Evolutionary conservation across 495 filamentous ascomycete species (phyloP), one percentile per base, ranked within the genome.

Genomic region (Alectoria sarmentosa): DNA sequence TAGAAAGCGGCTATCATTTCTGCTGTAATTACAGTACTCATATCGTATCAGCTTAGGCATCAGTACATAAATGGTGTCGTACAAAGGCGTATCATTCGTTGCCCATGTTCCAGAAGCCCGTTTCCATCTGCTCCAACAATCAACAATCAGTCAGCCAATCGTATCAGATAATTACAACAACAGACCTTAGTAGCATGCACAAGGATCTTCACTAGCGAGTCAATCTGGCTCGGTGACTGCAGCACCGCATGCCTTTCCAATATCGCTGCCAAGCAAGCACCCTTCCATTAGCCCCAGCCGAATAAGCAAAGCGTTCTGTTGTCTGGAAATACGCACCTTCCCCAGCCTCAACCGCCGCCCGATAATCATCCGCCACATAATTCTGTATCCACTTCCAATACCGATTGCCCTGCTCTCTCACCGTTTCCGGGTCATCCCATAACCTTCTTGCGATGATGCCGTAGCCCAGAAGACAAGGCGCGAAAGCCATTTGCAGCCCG

Each of bases 351-450:
- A 54, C 49, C 14, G 49, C 49, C 4, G 3, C 78, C 6, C 76
- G 73, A 67, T 92, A 96, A 71, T 94, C 89, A 21, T 89, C 85
- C 8, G 84, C 86, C 17, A 88, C 83, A 74, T 96, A 96, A 66
- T 88, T 93, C 72, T 90, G 76, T 56, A 97, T 89, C 92, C 92
- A 97, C 59, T 87, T 82, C 86, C 87, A 92, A 76, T 92, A 97
- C n/a, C 76, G 76, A 72, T 95, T 96, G 2, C 83, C 86, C 55
- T 87, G 79, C 49, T 32, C 49, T 5, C 4, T 73, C 60, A 84
- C 82, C 4, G 84, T 83, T n/a, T 73, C 75, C 19, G 79, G 72
- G 78, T 77, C 11, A 86, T 92, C 68, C 93, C 14, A 17, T 3
- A 54, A 10, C 14, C 49, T 19, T 7, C 14, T 17, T 2, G 49